phyloP scores from a whole-genome alignment of 78 protist genomes.

The Dictyostelium capitatum region DNA sequence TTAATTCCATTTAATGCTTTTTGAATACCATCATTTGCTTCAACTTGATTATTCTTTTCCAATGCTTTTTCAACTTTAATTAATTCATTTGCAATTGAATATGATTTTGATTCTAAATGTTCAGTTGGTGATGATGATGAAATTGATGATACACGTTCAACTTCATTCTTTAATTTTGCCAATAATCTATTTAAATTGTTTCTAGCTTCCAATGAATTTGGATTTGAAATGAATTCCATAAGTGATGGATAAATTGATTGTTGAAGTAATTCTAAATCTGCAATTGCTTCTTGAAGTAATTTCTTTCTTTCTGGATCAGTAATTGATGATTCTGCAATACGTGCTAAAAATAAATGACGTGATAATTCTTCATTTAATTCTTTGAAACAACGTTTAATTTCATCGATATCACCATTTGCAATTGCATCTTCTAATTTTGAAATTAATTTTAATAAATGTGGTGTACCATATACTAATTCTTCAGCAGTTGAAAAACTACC shows the following conservation, averaged over 20 bases:
- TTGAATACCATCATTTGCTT: slow-evolving; percentile 46
- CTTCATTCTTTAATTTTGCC: slow-evolving; percentile 24
- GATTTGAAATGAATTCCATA: slow-evolving; percentile 57
- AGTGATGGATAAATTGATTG: slow-evolving; percentile 25
- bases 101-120: slow-evolving; percentile 50
- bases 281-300: slow-evolving; percentile 56
- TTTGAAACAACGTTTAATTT: slow-evolving; percentile 30
- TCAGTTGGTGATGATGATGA: slow-evolving; percentile 40
- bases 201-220: slow-evolving; percentile 18
- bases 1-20: slow-evolving; percentile 60
- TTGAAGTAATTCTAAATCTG: slow-evolving; percentile 35
- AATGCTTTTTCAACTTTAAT: slow-evolving; percentile 38
- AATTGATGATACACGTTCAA: slow-evolving; percentile 44
- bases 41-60: slow-evolving; percentile 16
- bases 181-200: slow-evolving; percentile 22
- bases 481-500: slow-evolving; percentile 62
- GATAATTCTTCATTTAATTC: slow-evolving; percentile 54
- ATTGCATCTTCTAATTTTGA: slow-evolving; percentile 57
- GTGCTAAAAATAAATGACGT: slow-evolving; percentile 54
- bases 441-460: slow-evolving; percentile 59
- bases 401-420: slow-evolving; percentile 51
- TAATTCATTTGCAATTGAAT: slow-evolving; percentile 64
- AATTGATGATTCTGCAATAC: slow-evolving; percentile 63
- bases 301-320: slow-evolving; percentile 70
- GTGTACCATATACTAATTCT: slow-evolving; percentile 69